Evolutionary conservation across 23 red algal species (phyloP), one percentile per base, ranked within the genome.

Genomic region (Gracilaria vermiculophylla): DNA sequence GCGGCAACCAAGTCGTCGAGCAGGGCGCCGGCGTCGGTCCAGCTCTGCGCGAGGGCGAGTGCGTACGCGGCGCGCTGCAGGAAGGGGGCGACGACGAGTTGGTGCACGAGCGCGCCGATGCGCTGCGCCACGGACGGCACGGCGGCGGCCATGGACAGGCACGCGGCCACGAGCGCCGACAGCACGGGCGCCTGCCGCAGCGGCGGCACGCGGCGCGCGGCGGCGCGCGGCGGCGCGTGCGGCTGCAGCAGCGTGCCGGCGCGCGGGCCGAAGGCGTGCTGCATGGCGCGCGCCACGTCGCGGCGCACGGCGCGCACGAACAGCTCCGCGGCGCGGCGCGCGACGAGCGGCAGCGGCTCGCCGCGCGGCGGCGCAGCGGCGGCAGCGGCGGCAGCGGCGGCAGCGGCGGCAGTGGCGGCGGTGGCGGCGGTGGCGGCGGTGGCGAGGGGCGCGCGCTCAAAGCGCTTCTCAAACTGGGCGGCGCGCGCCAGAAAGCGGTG

Each of bases 191-290:
- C 56, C 41, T 88, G 84, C 16, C 50, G 24, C 15, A 88, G 31
- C 0, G 57, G 41, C 23, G 84, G 84, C 21, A 88, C 60, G 20
- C 57, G 25, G 19, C 47, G 7, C 20, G 50, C 48, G 20, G 19
- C 76, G n/a, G n/a, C 39, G 10, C 34, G 55, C 48, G 24, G 32
- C 23, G 57, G 49, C 19, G 53, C 34, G 24, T 54, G 42, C 20
- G 84, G 84, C 64, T 88, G 84, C 24, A 88, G 69, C 36, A 88
- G 34, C 28, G 84, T 88, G 50, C 84, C 84, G 25, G 84, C 84
- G 47, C 84, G 84, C 40, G 66, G 49, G 43, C 84, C 84, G 33
- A 88, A 62, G 41, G 20, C 53, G 44, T 55, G 42, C 33, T 77
- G 60, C 84, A 88, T 88, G 44, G 54, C 54, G 12, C n/a, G 25